Base-by-base conservation (phyloP, 1,284 basidiomycete genomes). In the Ustilago lituana region DNA sequence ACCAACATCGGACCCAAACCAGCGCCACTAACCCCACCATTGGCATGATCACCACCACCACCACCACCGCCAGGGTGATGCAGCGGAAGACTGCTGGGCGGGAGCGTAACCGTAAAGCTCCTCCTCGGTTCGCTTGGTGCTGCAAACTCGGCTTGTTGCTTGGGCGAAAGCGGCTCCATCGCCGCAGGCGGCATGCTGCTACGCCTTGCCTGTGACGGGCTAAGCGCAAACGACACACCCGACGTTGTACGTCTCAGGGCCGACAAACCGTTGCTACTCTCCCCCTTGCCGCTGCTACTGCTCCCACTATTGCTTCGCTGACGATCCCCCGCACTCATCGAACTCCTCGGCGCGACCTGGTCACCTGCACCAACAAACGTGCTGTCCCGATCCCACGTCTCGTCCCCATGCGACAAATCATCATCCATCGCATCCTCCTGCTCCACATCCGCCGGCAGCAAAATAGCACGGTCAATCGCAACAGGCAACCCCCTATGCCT, bases 391-490 rank as follows among this genome's bases (percentile, higher is more conserved):
- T 63, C 66, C 60, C 55, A 69, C 5, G 38, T 10, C 4, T 70
- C 67, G 31, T 57, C 67, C 3, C 58, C 5, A 14, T 65, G 61
- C 43, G 67, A 70, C 3, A 63, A 2, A 19, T 65, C 61, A 33
- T 80, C 77, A 36, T 69, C 66, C 35, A 59, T 17, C 56, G 52
- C 44, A 48, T 69, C 66, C 54, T 81, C 77, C 22, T 57, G 48
- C 38, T 77, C 76, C 29, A 77, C 46, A 27, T 83, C 82, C 1
- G 65, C 51, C 0, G 83, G 83, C 5, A 84, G 64, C 43, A 84
- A 52, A 7, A 84, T 76, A 1, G 93, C 91, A 24, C 93, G 89
- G 83, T 95, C 91, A 58, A 96, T 93, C 15, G 93, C 92, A 29
- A 82, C 81, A 0, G 84, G 84, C 3, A 90, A 79, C 4, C 93